These are phyloP conservation scores for Periglandula ipomoeae DNA, from an alignment of 2,329 filamentous ascomycete species.

Conservation along the genomic window DNA sequence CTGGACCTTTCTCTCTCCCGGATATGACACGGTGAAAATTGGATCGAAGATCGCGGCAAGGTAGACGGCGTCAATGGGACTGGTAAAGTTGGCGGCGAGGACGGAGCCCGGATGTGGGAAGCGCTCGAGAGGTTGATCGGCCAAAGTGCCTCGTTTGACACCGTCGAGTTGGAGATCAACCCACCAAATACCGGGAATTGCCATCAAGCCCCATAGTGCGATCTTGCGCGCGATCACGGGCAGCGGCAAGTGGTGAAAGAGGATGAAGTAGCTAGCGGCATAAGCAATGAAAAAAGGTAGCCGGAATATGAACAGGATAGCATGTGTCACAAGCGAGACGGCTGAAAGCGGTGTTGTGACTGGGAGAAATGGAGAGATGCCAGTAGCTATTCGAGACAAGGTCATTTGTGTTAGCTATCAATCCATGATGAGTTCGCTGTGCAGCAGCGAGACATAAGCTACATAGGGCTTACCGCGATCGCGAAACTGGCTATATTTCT, in stretches of 20 bases:
- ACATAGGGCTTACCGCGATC: slow-evolving; percentile 69
- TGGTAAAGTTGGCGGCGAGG: slow-evolving; percentile 86
- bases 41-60: slow-evolving; percentile 94
- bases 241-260: slow-evolving; percentile 73
- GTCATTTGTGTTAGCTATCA: neutral
- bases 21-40: slow-evolving; percentile 82
- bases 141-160: slow-evolving; percentile 81
- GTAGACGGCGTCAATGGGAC: slow-evolving; percentile 86
- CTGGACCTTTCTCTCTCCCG: slow-evolving; percentile 61
- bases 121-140: slow-evolving; percentile 61
- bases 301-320: slow-evolving; percentile 70
- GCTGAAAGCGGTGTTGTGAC: slow-evolving; percentile 56
- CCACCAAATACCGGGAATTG: slow-evolving; percentile 93
- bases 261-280: slow-evolving; percentile 61
- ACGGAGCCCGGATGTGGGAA: slow-evolving; percentile 73
- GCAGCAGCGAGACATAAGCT: neutral
- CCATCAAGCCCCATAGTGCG: slow-evolving; percentile 78
- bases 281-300: slow-evolving; percentile 67
- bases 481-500: slow-evolving; percentile 89
- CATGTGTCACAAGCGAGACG: slow-evolving; percentile 54
- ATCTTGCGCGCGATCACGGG: slow-evolving; percentile 62
- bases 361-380: slow-evolving; percentile 92
- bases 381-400: slow-evolving; percentile 56
- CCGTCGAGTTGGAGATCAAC: slow-evolving; percentile 97
- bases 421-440: neutral